These are phyloP conservation scores for Geotrichum phurueaensis DNA, from an alignment of 1,139 yeast genomes.

Conservation along the genomic window DNA sequence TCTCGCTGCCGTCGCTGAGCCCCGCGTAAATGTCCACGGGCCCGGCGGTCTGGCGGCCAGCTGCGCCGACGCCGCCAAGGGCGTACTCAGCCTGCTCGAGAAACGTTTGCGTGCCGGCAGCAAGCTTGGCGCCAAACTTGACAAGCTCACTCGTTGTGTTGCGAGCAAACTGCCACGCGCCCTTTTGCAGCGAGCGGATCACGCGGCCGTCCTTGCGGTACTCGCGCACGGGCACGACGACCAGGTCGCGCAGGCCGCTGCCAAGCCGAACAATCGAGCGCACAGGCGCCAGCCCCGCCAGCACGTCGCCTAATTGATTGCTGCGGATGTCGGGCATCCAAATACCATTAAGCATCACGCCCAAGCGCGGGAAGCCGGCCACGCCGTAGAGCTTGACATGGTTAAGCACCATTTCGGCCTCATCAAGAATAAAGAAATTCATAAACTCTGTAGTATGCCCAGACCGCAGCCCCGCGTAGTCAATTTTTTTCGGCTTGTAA, in stretches of 20 bases:
- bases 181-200: slow-evolving; percentile 66
- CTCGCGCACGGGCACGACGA: slow-evolving; percentile 68
- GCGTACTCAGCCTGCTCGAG: slow-evolving; percentile 75
- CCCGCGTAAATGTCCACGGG: slow-evolving; percentile 29
- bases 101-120: slow-evolving; percentile 81
- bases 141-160: slow-evolving; percentile 77
- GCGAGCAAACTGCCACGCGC: slow-evolving; percentile 69
- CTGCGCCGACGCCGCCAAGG: slow-evolving; percentile 61
- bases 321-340: slow-evolving; percentile 87
- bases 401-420: slow-evolving; percentile 62
- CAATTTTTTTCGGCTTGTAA: slow-evolving; percentile 86
- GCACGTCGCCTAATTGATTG: slow-evolving; percentile 70
- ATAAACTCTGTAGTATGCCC: slow-evolving; percentile 83
- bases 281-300: slow-evolving; percentile 80
- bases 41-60: slow-evolving; percentile 28
- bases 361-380: slow-evolving; percentile 61
- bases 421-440: slow-evolving; percentile 84
- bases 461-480: slow-evolving; percentile 74
- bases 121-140: slow-evolving; percentile 76
- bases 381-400: slow-evolving; percentile 66
- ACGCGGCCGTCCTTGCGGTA: slow-evolving; percentile 68
- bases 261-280: slow-evolving; percentile 74
- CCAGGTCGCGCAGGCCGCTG: slow-evolving; percentile 65
- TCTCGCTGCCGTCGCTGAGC: slow-evolving; percentile 31
- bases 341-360: slow-evolving; percentile 49